Base-by-base conservation (phyloP, 139 green algal species). In the Picochlorum sp. region DNA sequence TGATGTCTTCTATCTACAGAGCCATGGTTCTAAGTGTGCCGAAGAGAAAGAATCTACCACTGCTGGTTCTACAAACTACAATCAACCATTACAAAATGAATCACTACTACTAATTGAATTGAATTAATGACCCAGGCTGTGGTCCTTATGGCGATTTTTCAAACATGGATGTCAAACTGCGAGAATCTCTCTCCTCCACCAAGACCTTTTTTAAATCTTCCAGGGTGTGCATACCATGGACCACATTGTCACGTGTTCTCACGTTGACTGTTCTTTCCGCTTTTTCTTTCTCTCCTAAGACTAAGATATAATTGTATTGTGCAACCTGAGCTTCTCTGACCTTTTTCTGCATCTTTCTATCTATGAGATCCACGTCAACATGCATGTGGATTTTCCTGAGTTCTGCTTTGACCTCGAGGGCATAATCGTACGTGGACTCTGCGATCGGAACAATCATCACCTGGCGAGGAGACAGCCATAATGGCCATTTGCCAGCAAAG, bases 261-360 rank as follows among this genome's bases (percentile, higher is more conserved):
- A 97, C 86, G 72, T 97, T 97, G 24, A 97, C 91, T 21, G 77
- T 88, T 41, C 60, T 26, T n/a, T 66, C 73, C 1, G 62, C 68
- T 56, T 75, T 77, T 77, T 96, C 89, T 68, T 85, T 55, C 78
- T 93, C 86, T 13, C 87, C 87, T 26, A 94, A 78, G 52, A 98
- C 91, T 58, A 98, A 78, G 71, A 98, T 98, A 79, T 97, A 98
- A 86, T 98, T 98, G 81, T 81, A 97, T 75, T 98, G 92, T 13
- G 78, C 80, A 37, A 98, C 76, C 80, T 98, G 92, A 23, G 92
- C 92, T 70, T 97, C 89, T 18, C 89, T 81, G 55, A 97, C 89
- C 79, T 97, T 97, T 81, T 98, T 98, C 82, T 97, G 85, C 85
- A 98, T 96, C 75, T 95, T 98, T 61, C 78, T 74, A 79, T 95